Percentiles rank a stretch among this genome's conserved stretches.
Conservation (phyloP, 331 rosid species). For the Acacia pycnantha region DNA sequence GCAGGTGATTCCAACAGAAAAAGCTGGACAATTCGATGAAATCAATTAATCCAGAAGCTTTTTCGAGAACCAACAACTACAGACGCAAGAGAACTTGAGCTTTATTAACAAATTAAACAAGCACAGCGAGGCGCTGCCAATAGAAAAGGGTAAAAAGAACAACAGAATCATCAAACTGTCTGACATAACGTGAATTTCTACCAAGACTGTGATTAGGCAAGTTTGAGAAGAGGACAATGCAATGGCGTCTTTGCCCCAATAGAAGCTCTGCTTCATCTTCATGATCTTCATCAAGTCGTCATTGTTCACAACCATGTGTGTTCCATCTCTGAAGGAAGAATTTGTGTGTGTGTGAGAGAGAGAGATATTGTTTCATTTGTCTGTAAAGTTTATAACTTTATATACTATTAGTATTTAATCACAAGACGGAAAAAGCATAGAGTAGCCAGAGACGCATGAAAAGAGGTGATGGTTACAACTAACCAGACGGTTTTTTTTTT, state of each 20-base stretch:
- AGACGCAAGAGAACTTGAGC: neutral
- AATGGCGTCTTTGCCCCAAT: no score
- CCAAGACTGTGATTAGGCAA: no score
- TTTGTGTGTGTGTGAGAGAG: neutral
- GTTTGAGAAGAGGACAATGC: no score
- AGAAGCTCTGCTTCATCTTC: constrained; percentile 50
- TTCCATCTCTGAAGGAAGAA: neutral
- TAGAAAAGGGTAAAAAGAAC: neutral
- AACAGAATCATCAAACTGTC: neutral
- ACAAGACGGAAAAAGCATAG: neutral
- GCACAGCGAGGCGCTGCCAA: neutral
- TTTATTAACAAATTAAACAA: neutral
- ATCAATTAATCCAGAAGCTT: neutral
- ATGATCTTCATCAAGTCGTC: constrained; percentile 29
- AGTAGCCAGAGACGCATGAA: neutral
- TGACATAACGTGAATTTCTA: neutral
- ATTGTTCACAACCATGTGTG: neutral
- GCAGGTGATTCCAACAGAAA: no score
- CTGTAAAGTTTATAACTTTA: neutral
- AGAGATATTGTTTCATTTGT: neutral
- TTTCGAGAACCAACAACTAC: no score
- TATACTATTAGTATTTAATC: neutral
- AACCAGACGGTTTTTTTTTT: no score
- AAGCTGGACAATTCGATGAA: neutral
- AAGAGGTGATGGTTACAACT: neutral